A percentile compares a stretch with the other conserved stretches of the same genome.
These are phyloP conservation scores for Penicillium soppii DNA, from an alignment of 495 filamentous ascomycete species.

Conservation along the genomic window DNA sequence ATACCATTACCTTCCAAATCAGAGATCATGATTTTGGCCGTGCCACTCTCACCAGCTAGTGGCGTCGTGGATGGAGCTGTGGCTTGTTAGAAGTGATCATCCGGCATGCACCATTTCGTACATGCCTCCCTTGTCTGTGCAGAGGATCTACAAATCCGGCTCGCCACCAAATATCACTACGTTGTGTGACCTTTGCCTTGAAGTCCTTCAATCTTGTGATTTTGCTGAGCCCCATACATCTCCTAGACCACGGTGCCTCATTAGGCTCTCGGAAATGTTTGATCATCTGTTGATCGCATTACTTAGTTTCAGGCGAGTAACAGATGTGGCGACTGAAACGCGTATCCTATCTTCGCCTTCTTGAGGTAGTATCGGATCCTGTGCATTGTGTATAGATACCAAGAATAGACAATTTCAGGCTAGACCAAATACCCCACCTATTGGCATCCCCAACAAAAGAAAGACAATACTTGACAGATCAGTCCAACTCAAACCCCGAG, in stretches of 20 bases:
- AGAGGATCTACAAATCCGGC: neutral
- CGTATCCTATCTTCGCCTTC: neutral
- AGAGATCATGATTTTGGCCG: slow-evolving; percentile 1
- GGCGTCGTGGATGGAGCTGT: slow-evolving; percentile 11
- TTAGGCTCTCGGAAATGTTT: neutral
- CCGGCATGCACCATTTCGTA: slow-evolving; percentile 7
- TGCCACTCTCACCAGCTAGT: slow-evolving; percentile 11
- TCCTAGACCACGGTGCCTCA: neutral
- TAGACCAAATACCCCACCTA: neutral
- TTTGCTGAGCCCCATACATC: neutral
- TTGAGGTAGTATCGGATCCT: neutral
- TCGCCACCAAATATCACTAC: slow-evolving; percentile 6
- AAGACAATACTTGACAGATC: slow-evolving; percentile 1
- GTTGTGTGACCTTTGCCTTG: neutral
- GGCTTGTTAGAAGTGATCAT: slow-evolving; percentile 13
- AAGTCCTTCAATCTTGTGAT: neutral
- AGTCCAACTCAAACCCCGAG: slow-evolving; percentile 4
- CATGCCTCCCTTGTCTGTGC: slow-evolving; percentile 13
- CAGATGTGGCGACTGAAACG: slow-evolving; percentile 1
- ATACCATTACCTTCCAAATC: slow-evolving; percentile 11
- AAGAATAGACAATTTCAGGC: neutral
- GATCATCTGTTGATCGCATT: neutral
- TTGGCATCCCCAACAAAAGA: neutral
- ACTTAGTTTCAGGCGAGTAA: neutral
- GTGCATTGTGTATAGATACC: neutral